phyloP scores from a whole-genome alignment of 1,284 basidiomycete genomes.

The Trametes versicolor region DNA sequence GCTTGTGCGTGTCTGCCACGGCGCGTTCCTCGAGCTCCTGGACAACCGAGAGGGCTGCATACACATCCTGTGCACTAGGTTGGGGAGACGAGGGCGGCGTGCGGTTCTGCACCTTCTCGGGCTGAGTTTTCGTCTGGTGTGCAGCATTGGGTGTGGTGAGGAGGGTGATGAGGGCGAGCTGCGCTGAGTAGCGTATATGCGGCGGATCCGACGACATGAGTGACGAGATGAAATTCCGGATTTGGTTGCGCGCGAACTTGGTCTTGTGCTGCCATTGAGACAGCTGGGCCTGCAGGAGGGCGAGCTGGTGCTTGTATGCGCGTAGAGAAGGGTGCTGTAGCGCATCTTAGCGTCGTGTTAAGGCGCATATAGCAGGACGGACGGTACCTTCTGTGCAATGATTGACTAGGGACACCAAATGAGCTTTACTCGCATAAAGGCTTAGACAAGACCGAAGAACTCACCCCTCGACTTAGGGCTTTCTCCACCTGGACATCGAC shows the following conservation, averaged over 20 bases:
- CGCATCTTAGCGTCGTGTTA: not conserved
- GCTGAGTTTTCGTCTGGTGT: constrained; percentile 16
- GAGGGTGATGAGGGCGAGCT: constrained; percentile 62
- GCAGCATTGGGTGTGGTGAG: constrained; percentile 44
- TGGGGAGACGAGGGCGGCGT: constrained; percentile 24
- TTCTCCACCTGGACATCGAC: constrained; percentile 53
- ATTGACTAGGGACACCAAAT: constrained; percentile 53
- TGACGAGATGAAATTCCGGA: constrained; percentile 63
- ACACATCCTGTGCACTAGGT: constrained; percentile 44
- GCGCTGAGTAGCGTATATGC: constrained; percentile 60
- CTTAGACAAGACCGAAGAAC: constrained; percentile 31
- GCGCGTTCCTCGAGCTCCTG: constrained; percentile 54
- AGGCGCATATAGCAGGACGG: not conserved
- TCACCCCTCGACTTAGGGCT: constrained; percentile 59
- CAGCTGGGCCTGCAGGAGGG: constrained; percentile 66
- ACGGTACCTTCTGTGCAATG: constrained; percentile 66
- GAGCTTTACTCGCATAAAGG: not conserved
- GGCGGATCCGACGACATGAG: constrained; percentile 59
- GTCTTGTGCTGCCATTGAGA: constrained; percentile 62
- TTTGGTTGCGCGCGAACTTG: constrained; percentile 64
- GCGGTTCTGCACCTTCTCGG: constrained; percentile 15
- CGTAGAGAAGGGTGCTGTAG: constrained; percentile 68
- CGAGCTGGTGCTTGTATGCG: constrained; percentile 64
- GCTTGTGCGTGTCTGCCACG: constrained; percentile 50
- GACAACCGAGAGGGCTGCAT: constrained; percentile 55